These are phyloP conservation scores for Hyaloperonospora brassicae DNA, from an alignment of 352 stramenopile species.

Conservation along the genomic window DNA sequence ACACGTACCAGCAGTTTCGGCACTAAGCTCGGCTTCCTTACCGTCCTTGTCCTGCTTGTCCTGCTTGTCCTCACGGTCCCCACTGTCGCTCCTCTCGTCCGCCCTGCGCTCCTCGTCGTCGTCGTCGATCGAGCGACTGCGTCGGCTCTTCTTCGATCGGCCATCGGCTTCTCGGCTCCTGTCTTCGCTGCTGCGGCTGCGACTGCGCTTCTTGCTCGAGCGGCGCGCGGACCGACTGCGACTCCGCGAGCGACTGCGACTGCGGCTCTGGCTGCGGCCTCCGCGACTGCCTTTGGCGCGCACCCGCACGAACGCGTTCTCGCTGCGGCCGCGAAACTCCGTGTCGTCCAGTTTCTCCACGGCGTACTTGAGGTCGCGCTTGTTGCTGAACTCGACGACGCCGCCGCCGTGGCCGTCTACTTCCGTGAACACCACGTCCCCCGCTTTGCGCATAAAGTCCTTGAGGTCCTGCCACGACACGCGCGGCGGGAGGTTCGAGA, in stretches of 20 bases:
- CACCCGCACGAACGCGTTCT: conserved; percentile 48
- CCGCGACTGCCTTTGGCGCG: conserved; percentile 17
- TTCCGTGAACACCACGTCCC: conserved; percentile 60
- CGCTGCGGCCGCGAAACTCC: conserved; percentile 45
- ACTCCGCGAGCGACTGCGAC: conserved; percentile 34
- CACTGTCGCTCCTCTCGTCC: conserved; percentile 9
- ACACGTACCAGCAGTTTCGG: conserved; percentile 9
- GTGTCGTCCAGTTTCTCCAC: conserved; percentile 59
- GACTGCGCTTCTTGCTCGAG: conserved; percentile 30
- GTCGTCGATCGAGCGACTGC: conserved; percentile 30
- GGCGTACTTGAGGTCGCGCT: conserved; percentile 62
- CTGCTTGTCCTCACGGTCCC: background rate
- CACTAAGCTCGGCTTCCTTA: conserved; percentile 14
- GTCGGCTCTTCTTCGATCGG: conserved; percentile 28
- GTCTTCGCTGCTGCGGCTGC: conserved; percentile 27
- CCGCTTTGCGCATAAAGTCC: conserved; percentile 54
- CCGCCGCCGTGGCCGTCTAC: conserved; percentile 62
- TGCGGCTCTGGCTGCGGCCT: conserved; percentile 33
- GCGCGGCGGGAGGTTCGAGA: conserved; percentile 45
- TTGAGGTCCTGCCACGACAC: conserved; percentile 68
- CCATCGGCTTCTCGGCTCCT: conserved; percentile 9
- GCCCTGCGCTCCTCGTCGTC: conserved; percentile 17
- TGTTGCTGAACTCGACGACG: conserved; percentile 59
- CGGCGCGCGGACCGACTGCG: conserved; percentile 28
- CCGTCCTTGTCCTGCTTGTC: conserved; percentile 1